Percentiles rank a stretch among this genome's conserved stretches.
phyloP scores from a whole-genome alignment of 345 rosid species.

The Melaleuca quinquenervia region DNA sequence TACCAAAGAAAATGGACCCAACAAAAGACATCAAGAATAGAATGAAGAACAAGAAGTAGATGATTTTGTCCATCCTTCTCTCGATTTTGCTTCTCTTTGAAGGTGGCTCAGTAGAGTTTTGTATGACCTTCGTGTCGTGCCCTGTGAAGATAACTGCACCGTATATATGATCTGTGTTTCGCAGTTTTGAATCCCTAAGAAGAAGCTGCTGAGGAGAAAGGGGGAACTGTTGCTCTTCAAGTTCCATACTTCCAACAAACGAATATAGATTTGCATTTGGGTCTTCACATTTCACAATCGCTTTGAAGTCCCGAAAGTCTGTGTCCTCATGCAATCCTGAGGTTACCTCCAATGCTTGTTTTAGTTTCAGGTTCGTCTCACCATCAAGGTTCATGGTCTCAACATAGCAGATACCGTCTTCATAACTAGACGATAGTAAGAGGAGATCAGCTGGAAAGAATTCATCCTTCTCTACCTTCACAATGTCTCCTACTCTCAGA shows the following conservation, averaged over 20 bases:
- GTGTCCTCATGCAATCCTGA: conserved; percentile 49
- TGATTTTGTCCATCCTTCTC: conserved; percentile 67
- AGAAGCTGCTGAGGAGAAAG: conserved; percentile 80
- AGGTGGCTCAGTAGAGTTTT: conserved; percentile 73
- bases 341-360: conserved; percentile 72
- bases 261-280: conserved; percentile 87
- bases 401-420: conserved; percentile 76
- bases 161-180: conserved; percentile 70
- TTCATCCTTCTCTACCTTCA: conserved; percentile 74
- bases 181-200: conserved; percentile 73
- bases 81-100: conserved; percentile 88
- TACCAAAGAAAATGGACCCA: conserved; percentile 72
- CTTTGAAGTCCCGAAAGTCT: conserved; percentile 49
- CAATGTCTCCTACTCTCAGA: conserved; percentile 71
- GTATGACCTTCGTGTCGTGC: conserved; percentile 86
- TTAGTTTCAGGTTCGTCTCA: conserved; percentile 80
- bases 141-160: conserved; percentile 87
- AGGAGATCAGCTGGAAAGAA: conserved; percentile 83
- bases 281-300: conserved; percentile 69
- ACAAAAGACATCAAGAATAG: conserved; percentile 40
- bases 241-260: conserved; percentile 68
- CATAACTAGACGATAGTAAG: conserved; percentile 73
- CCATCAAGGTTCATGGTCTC: conserved; percentile 98
- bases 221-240: conserved; percentile 41
- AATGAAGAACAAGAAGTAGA: conserved; percentile 53